These are phyloP conservation scores for Castanospermum australe DNA, from an alignment of 306 rosid genomes.

Conservation along the genomic window DNA sequence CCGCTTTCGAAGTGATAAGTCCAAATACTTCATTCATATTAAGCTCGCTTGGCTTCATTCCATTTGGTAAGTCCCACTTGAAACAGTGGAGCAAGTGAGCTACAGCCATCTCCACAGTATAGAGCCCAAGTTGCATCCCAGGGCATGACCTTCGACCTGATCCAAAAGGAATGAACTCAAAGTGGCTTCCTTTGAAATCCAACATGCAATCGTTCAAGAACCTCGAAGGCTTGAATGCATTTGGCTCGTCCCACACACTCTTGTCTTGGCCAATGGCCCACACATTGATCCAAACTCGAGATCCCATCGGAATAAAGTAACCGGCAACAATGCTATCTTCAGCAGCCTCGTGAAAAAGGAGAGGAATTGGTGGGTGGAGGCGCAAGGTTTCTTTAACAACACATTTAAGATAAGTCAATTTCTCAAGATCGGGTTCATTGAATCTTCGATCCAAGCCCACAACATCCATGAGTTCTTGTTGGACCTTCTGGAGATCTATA, in stretches of 20 bases:
- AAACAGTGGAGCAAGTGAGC: slow-evolving; percentile 55
- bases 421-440: slow-evolving; percentile 38
- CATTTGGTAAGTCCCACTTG: slow-evolving; percentile 50
- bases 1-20: slow-evolving; percentile 55
- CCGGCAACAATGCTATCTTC: slow-evolving; percentile 30
- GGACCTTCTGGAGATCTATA: slow-evolving; percentile 31
- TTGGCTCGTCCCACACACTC: slow-evolving; percentile 46
- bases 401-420: slow-evolving; percentile 38
- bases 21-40: slow-evolving; percentile 62
- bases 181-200: slow-evolving; percentile 51
- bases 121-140: slow-evolving; percentile 55
- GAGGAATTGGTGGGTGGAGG: slow-evolving; percentile 64
- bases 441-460: slow-evolving; percentile 43
- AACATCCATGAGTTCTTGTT: slow-evolving; percentile 39
- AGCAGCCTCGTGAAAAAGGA: slow-evolving; percentile 54
- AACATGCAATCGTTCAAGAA: slow-evolving; percentile 35
- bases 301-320: slow-evolving; percentile 39
- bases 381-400: slow-evolving; percentile 52
- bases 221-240: slow-evolving; percentile 44
- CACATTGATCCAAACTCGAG: slow-evolving; percentile 47
- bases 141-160: slow-evolving; percentile 64
- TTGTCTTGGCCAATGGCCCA: slow-evolving; percentile 53
- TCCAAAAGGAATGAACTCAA: slow-evolving; percentile 59
- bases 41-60: slow-evolving; percentile 46
- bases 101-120: slow-evolving; percentile 47